Evolutionary conservation across 2,329 filamentous ascomycete species (phyloP), one percentile per base, ranked within the genome.

Genomic region (Aaosphaeria arxii): DNA sequence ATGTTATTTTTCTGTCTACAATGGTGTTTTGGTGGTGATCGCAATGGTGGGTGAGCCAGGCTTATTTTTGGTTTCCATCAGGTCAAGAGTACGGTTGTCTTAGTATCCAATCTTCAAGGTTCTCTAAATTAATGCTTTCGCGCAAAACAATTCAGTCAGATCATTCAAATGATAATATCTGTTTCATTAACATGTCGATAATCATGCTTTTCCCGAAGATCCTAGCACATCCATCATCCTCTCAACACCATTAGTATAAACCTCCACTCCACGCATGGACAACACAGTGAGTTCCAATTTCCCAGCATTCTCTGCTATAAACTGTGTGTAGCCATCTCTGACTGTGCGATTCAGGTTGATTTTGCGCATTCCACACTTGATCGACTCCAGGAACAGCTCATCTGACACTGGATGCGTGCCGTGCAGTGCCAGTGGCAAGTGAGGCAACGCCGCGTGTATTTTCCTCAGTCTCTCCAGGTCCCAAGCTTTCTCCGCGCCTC

Each of bases 301-400:
- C 3, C 75, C 76, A 0, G 74, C 74, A 49, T 71, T 74, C 56
- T 75, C 72, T 40, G 59, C 44, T 69, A 71, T 64, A 57, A 78
- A 63, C 53, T 64, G 56, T 53, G 73, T 59, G 70, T 79, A 73
- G 66, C 72, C 58, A 58, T 71, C 62, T 67, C 75, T 76, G 56
- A 81, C 70, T 35, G 77, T 71, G 64, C 78, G 77, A 56, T 82
- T 82, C 42, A 80, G 74, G 62, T 82, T 81, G n/a, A 80, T 65
- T 58, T 79, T 75, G 31, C 72, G 72, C 32, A 81, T 74, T 1
- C 79, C 79, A 41, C 70, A 69, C 48, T 69, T 67, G 49, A 81
- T 77, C 47, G 76, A 79, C 58, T 74, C 71, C 33, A 69, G 61
- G 52, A 80, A 77, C 38, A 80, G 75, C 49, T 78, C 74, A 53